Evolutionary conservation across 371 early-diverging fungal species (phyloP), one percentile per base, ranked within the genome.

Genomic region (Circinella minor): DNA sequence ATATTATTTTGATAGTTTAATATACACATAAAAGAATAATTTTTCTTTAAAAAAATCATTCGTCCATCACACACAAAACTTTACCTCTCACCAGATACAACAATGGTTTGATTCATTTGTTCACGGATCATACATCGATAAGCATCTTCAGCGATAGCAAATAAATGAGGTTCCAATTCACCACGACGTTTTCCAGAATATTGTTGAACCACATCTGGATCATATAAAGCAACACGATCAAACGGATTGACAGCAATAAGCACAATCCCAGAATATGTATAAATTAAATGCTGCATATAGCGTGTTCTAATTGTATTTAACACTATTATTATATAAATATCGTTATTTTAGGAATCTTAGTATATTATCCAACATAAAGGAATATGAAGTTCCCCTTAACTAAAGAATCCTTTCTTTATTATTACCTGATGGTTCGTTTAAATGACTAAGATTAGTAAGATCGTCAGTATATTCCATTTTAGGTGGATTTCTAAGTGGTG

Each of bases 231-330:
- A 64, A 99, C 89, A 37, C 93, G 85, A 67, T 90, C 92, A 78
- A 98, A 99, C 1, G 99, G 99, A 81, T 99, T 99, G 72, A 97
- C 92, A 54, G 99, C 98, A 67, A 99, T 95, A 69, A 99, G 82
- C 55, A 99, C 98, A 67, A 98, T 95, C 55, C 99, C 99, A 47
- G 98, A 98, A 77, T 98, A 98, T n/a, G 99, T 99, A 79, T 99
- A 99, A 67, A 98, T 97, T 76, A 91, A 87, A 77, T 92, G 90
- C 77, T 94, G 93, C 36, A 87, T 84, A 78, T 97, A 98, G 65
- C 98, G 90, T 14, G 94, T 88, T 47, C 88, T 86, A 69, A 98
- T 92, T 68, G 94, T 96, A 81, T 96, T 92, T 67, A 98, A 85
- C 3, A 98, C 97, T 78, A 66, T 39, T 15, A 48, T 43, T 9